Base-by-base conservation (phyloP, 257 asterid genomes). In the Fraxinus pennsylvanica region DNA sequence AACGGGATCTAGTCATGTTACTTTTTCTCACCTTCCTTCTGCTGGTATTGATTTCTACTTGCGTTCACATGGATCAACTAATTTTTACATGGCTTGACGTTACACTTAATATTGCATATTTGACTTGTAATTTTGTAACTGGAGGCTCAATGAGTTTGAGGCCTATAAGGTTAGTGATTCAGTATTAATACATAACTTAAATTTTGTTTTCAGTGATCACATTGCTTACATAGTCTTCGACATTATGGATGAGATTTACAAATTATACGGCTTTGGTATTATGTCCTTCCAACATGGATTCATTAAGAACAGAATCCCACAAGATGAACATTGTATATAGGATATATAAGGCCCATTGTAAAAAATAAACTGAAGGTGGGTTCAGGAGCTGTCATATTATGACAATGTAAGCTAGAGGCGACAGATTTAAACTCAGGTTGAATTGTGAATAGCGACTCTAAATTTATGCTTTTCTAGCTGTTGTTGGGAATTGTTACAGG, bases 81-180 rank as follows among this genome's bases (percentile, higher is more conserved):
- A 38, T 30, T 14, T 27, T 61, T 78, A 10, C 72, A 59, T 63
- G 71, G 73, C 36, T 78, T 67, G 29, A n/a, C 33, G 45, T 22
- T 13, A 69, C 2, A 41, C 65, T 8, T 29, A 47, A n/a, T 9
- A 9, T 73, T 65, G 47, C 72, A 66, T 27, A 65, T 74, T 68
- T 35, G 38, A 68, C 41, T 67, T 78, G 36, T 65, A 70, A 6
- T 72, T 83, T 77, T 84, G 68, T 72, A 74, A 36, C 88, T 92
- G 98, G 97, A 47, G 79, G 77, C 76, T 50, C 89, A 50, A 74
- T 57, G 76, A 83, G 73, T 81, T 50, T 78, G 80, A 36, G 68
- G 72, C 81, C 88, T 9, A 77, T 84, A 84, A 91, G 96, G 98
- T 94, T 54, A 74, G 96, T 82, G 21, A 68, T 72, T 27, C 76